Conservation (phyloP, 805 yeast genomes). For the Tetrapisispora pingtungensis region DNA sequence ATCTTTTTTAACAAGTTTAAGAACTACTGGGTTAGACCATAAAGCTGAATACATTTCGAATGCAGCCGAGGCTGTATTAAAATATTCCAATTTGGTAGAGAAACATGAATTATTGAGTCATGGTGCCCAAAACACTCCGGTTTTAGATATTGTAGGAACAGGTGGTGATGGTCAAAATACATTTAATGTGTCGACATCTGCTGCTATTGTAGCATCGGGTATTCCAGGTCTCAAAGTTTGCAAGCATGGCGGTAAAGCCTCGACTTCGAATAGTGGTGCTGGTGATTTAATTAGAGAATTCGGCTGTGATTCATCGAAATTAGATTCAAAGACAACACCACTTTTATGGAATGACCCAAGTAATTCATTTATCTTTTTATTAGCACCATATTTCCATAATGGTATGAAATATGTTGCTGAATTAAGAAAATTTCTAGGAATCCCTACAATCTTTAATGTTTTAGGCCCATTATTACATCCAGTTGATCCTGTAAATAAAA, state of each 20-base stretch:
- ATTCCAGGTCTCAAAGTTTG: constrained; percentile 61
- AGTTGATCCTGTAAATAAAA: constrained; percentile 57
- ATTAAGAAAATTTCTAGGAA: constrained; percentile 67
- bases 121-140: constrained; percentile 21
- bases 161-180: constrained; percentile 99
- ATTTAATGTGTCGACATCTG: constrained; percentile 88
- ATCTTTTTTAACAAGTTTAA: constrained; percentile 69
- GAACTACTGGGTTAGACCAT: constrained; percentile 68
- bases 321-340: constrained; percentile 50
- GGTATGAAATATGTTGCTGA: constrained; percentile 79
- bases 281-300: constrained; percentile 75
- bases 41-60: constrained; percentile 74
- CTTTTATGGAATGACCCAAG: constrained; percentile 35
- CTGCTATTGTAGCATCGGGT: constrained; percentile 93
- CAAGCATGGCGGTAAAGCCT: constrained; percentile 96
- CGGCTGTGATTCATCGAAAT: constrained; percentile 74
- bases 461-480: constrained; percentile 94
- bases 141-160: constrained; percentile 84
- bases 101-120: constrained; percentile 39
- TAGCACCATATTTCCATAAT: constrained; percentile 91
- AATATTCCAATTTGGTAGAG: constrained; percentile 47
- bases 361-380: constrained; percentile 53
- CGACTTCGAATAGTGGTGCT: constrained; percentile 87
- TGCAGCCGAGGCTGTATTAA: constrained; percentile 68
- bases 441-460: constrained; percentile 90